These are phyloP conservation scores for Tetrahymena borealis DNA, from an alignment of 73 alveolate genomes.

Conservation along the genomic window DNA sequence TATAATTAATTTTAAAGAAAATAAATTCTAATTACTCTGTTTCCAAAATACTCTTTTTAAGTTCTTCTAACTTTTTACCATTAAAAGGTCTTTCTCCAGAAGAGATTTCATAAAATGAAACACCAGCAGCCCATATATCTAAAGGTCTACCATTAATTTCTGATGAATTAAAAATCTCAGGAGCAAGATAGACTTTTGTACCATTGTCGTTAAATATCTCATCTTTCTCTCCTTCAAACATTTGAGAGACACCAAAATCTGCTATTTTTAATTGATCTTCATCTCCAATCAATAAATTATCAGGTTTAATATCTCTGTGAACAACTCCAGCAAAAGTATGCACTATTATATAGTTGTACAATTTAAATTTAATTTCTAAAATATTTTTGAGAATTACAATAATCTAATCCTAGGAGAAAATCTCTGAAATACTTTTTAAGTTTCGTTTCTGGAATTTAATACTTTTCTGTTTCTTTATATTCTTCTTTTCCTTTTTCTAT, in stretches of 20 bases:
- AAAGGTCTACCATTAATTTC: neutral
- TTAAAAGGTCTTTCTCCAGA: slow-evolving; percentile 5
- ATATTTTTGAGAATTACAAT: neutral
- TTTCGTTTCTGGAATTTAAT: neutral
- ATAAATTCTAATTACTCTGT: neutral
- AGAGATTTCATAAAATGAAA: neutral
- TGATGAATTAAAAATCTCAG: neutral
- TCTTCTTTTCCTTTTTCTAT: slow-evolving; percentile 1
- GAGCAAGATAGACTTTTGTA: slow-evolving; percentile 6
- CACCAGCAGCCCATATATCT: slow-evolving; percentile 25
- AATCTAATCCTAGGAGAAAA: neutral
- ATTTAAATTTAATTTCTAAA: neutral
- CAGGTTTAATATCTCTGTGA: slow-evolving; percentile 23
- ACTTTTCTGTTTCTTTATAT: neutral
- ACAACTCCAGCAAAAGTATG: neutral
- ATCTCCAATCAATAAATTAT: neutral
- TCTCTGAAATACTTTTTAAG: neutral
- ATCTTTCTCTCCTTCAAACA: slow-evolving; percentile 2
- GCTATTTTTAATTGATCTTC: neutral
- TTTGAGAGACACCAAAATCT: neutral
- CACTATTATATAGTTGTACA: neutral
- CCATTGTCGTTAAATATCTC: neutral
- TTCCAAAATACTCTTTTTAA: neutral
- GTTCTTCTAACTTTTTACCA: neutral
- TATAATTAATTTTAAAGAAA: neutral